phyloP scores from a whole-genome alignment of 179 eudicot species.

The Vitellaria paradoxa region DNA sequence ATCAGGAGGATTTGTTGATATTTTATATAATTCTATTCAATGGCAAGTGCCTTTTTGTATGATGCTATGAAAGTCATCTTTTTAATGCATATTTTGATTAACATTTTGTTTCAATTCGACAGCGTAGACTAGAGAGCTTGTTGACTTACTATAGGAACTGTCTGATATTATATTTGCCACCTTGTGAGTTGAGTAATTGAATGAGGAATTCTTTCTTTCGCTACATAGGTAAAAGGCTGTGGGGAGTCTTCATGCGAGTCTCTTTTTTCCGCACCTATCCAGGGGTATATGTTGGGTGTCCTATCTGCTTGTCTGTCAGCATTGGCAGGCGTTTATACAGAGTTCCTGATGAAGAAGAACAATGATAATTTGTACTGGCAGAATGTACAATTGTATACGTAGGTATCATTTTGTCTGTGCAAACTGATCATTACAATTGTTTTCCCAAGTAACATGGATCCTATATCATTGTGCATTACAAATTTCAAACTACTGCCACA shows the following conservation, averaged over 20 bases:
- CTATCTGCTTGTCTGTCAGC: conserved; percentile 96
- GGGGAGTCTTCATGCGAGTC: conserved; percentile 91
- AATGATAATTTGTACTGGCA: conserved; percentile 94
- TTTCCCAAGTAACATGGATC: background rate
- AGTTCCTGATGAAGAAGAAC: conserved; percentile 95
- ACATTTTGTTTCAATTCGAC: background rate
- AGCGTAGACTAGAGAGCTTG: background rate
- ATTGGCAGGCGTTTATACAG: conserved; percentile 93
- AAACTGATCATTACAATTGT: background rate
- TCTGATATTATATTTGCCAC: background rate
- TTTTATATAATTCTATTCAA: background rate
- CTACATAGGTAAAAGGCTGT: conserved; percentile 75
- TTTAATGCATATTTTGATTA: background rate
- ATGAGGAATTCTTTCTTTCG: background rate
- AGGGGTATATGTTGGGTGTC: conserved; percentile 88
- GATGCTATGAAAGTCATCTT: background rate
- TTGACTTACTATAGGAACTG: background rate
- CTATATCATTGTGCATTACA: conserved; percentile 2
- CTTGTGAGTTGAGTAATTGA: conserved; percentile 8
- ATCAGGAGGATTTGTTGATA: background rate
- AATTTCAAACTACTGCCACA: background rate
- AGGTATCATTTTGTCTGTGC: conserved; percentile 38
- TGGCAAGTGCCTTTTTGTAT: background rate
- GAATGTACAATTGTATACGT: conserved; percentile 92
- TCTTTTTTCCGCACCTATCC: conserved; percentile 86